Conservation (phyloP, 2,329 filamentous ascomycete species). For the Tolypocladium amazonense region DNA sequence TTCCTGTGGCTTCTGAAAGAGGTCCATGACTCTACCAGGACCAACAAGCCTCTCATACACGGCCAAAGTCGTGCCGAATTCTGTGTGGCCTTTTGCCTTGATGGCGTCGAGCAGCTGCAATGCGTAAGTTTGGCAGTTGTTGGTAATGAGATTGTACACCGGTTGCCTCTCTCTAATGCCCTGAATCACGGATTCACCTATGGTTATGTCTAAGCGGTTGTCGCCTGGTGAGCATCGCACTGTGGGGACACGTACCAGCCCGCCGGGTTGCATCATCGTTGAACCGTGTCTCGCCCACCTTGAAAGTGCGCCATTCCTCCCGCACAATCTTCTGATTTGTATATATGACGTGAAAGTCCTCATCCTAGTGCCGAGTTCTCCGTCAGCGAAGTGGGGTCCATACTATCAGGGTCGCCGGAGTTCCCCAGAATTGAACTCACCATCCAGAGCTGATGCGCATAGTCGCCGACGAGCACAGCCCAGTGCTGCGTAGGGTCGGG, state of each 20-base stretch:
- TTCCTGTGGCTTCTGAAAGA: slow-evolving; percentile 29
- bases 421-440: slow-evolving; percentile 19
- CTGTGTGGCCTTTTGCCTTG: slow-evolving; percentile 34
- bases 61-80: slow-evolving; percentile 42
- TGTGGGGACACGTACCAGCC: slow-evolving; percentile 25
- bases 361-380: slow-evolving; percentile 25
- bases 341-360: slow-evolving; percentile 45
- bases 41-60: slow-evolving; percentile 42
- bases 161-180: slow-evolving; percentile 36
- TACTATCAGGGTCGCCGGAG: background rate
- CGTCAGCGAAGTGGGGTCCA: background rate
- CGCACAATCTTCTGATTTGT: slow-evolving; percentile 36
- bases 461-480: slow-evolving; percentile 46
- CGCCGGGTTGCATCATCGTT: slow-evolving; percentile 42
- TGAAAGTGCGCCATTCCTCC: slow-evolving; percentile 39
- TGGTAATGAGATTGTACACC: slow-evolving; percentile 47
- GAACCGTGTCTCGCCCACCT: slow-evolving; percentile 41
- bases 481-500: slow-evolving; percentile 52
- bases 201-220: background rate
- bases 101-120: slow-evolving; percentile 42
- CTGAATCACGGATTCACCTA: slow-evolving; percentile 42
- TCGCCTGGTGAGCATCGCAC: background rate
- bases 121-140: slow-evolving; percentile 50
- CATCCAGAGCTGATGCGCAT: slow-evolving; percentile 50
- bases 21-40: slow-evolving; percentile 36